Conservation (phyloP, 306 rosid species). For the Quercus berberidifolia region DNA sequence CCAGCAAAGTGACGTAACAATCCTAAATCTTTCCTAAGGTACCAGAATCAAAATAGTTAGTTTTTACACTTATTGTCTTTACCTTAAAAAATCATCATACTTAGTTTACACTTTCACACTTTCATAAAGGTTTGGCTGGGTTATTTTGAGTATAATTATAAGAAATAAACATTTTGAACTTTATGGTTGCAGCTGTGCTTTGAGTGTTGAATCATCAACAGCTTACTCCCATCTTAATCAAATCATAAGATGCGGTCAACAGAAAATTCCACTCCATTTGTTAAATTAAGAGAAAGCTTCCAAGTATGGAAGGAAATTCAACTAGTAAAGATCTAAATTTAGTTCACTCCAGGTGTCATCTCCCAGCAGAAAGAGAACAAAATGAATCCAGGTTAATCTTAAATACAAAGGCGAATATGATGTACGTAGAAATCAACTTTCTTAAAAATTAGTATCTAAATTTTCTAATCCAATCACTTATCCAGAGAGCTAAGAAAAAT, state of each 20-base stretch:
- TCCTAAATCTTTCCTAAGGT: background rate
- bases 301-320: background rate
- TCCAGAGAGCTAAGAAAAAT: background rate
- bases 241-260: background rate
- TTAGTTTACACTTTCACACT: background rate
- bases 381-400: background rate
- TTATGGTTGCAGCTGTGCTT: background rate
- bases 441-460: background rate
- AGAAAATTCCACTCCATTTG: background rate
- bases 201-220: background rate
- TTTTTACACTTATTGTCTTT: background rate
- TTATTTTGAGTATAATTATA: too few relatives aligned
- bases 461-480: background rate
- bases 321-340: background rate
- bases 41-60: background rate
- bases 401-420: background rate
- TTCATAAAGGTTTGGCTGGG: background rate
- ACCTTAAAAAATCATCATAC: too few relatives aligned
- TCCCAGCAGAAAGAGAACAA: background rate
- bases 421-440: background rate
- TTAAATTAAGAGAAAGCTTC: background rate
- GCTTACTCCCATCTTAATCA: background rate
- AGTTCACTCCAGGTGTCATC: background rate
- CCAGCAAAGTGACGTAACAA: background rate
- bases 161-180: background rate